These are phyloP conservation scores for Maudiozyma humilis DNA, from an alignment of 1,139 yeast species.

Conservation along the genomic window DNA sequence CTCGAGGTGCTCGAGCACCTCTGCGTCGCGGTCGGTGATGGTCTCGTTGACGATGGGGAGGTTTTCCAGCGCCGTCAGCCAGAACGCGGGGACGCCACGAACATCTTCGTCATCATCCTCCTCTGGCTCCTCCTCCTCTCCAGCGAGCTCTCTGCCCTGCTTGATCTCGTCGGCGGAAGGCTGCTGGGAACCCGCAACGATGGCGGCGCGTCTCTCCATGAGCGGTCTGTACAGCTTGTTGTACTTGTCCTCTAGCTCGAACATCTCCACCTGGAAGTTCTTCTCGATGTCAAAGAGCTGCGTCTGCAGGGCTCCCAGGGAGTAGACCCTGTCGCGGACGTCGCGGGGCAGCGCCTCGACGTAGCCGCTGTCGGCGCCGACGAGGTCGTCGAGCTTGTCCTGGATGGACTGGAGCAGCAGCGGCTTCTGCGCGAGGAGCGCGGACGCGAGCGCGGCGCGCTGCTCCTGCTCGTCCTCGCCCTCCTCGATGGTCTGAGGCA, in stretches of 20 bases:
- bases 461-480: constrained; percentile 42
- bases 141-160: constrained; percentile 60
- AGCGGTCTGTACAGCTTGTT: constrained; percentile 69
- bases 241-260: constrained; percentile 78
- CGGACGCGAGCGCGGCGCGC: constrained; percentile 9
- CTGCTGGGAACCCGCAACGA: constrained; percentile 64
- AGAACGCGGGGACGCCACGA: constrained; percentile 84
- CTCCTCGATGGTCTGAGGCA: constrained; percentile 66
- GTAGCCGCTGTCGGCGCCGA: constrained; percentile 84
- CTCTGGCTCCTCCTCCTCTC: constrained; percentile 39
- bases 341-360: constrained; percentile 66
- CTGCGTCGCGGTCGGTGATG: constrained; percentile 85
- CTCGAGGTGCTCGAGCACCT: constrained; percentile 58
- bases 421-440: constrained; percentile 23
- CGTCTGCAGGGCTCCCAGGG: constrained; percentile 77
- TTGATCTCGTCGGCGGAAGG: constrained; percentile 74
- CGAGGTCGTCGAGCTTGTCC: constrained; percentile 76
- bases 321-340: constrained; percentile 50
- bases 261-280: constrained; percentile 47
- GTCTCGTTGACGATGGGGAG: constrained; percentile 74
- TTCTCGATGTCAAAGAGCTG: constrained; percentile 33
- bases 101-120: constrained; percentile 42
- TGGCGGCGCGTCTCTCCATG: constrained; percentile 62
- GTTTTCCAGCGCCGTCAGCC: constrained; percentile 94
- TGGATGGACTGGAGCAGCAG: constrained; percentile 54